These are phyloP conservation scores for Colletotrichum orbiculare DNA, from an alignment of 2,329 filamentous ascomycete species.

Conservation along the genomic window DNA sequence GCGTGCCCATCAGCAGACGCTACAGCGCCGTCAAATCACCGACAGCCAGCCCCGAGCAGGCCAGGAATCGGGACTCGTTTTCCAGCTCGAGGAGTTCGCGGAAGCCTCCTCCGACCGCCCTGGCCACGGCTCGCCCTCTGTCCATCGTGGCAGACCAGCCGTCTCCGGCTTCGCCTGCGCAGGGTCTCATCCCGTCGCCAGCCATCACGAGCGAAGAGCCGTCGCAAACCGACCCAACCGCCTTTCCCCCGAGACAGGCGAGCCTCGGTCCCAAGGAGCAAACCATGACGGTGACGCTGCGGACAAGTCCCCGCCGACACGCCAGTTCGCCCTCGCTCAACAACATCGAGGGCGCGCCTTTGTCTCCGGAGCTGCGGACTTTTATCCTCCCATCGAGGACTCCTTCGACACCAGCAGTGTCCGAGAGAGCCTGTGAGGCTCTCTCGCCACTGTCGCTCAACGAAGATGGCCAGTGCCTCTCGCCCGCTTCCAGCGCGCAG, in stretches of 20 bases:
- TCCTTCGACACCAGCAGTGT: conserved; percentile 36
- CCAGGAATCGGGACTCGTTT: conserved; percentile 40
- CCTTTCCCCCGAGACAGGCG: conserved; percentile 37
- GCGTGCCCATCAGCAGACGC: conserved; percentile 60
- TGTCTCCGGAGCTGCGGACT: conserved; percentile 38
- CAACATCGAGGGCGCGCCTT: conserved; percentile 38
- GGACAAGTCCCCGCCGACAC: conserved; percentile 43
- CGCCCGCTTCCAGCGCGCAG: conserved; percentile 28
- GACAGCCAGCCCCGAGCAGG: conserved; percentile 37
- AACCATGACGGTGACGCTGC: conserved; percentile 27
- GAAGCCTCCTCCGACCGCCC: conserved; percentile 57
- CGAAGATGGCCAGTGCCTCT: conserved; percentile 41
- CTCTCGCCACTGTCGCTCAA: conserved; percentile 49
- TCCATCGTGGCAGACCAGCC: conserved; percentile 67
- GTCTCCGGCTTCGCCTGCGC: conserved; percentile 48
- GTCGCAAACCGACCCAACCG: not conserved
- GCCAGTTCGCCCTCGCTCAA: conserved; percentile 47
- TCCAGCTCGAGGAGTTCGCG: conserved; percentile 40
- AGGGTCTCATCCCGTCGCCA: conserved; percentile 4
- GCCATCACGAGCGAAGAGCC: conserved; percentile 3
- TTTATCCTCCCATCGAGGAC: conserved; percentile 27
- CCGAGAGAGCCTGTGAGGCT: conserved; percentile 36
- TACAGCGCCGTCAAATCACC: conserved; percentile 53
- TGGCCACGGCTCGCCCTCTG: conserved; percentile 61
- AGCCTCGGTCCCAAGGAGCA: conserved; percentile 20